Evolutionary conservation across 1,139 yeast species (phyloP), one percentile per base, ranked within the genome.

Genomic region (Magnusiomyces sp.): DNA sequence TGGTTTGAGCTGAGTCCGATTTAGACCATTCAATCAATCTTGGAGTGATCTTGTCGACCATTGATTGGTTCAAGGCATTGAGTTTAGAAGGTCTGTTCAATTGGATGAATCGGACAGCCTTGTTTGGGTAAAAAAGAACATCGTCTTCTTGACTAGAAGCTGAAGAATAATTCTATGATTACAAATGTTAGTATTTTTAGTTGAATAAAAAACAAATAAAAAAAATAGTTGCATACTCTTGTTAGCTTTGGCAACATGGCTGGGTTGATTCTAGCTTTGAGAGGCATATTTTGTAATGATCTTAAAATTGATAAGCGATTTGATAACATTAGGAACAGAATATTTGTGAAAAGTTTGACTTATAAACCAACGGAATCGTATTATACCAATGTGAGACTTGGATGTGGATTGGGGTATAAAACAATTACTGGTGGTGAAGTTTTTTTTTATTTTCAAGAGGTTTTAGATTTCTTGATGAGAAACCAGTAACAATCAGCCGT

Each of bases 21-120:
- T 85, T 83, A 50, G 87, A 73, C 69, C 83, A 89, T 62, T 88
- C 95, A 52, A 76, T 65, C 56, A 92, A 69, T 42, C 95, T 77
- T 32, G 95, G 92, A 40, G 79, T 72, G 55, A 92, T 83, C 61
- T 80, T 76, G 46, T 74, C 67, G 54, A 88, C 81, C 96, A 92
- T 90, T 54, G 81, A 80, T 40, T 79, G 72, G 65, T 82, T 85
- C 59, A 92, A 73, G 2, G 97, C 92, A 70, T 92, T 92, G 62
- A 92, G 76, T 66, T 92, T 92, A 55, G 75, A 68, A 29, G 92
- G 83, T 56, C 97, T 77, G 70, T 92, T 88, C 58, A 92, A 74
- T 13, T 84, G 76, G 56, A 90, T 72, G 38, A 85, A 71, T 56
- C 96, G 77, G n/a, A 95, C 80, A 46, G 81, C 77, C 58, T 81